Evolutionary conservation across 2,329 filamentous ascomycete species (phyloP).

Genomic region (Xylariaceae sp.): DNA sequence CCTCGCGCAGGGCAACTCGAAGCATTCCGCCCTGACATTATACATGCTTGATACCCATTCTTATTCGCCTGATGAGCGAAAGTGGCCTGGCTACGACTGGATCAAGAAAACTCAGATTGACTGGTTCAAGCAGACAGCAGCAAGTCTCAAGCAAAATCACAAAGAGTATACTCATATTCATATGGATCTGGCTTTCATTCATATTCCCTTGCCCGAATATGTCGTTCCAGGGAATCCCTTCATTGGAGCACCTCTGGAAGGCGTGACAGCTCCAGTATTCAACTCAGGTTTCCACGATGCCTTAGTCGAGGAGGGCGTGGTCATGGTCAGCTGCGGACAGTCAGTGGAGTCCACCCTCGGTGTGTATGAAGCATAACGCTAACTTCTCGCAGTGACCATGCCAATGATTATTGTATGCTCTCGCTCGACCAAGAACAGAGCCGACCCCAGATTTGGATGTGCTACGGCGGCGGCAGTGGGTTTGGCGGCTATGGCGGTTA

Average conservation of each 20-base stretch:
- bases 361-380: slow-evolving; percentile 1
- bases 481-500: slow-evolving; percentile 97
- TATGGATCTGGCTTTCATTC: slow-evolving; percentile 94
- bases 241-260: slow-evolving; percentile 74
- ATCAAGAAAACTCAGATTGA: slow-evolving; percentile 89
- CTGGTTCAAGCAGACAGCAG: slow-evolving; percentile 83
- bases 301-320: slow-evolving; percentile 77
- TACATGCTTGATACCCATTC: slow-evolving; percentile 92
- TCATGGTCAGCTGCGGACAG: slow-evolving; percentile 90
- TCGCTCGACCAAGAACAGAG: slow-evolving; percentile 48
- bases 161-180: slow-evolving; percentile 85
- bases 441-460: slow-evolving; percentile 89
- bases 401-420: slow-evolving; percentile 92
- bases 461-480: slow-evolving; percentile 86
- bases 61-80: slow-evolving; percentile 83
- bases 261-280: slow-evolving; percentile 79
- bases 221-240: slow-evolving; percentile 53
- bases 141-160: slow-evolving; percentile 71
- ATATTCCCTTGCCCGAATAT: slow-evolving; percentile 94
- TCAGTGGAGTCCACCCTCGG: slow-evolving; percentile 41
- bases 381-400: slow-evolving; percentile 65
- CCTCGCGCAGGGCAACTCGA: slow-evolving; percentile 70
- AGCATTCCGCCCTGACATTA: slow-evolving; percentile 88
- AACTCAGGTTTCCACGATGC: slow-evolving; percentile 94
- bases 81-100: slow-evolving; percentile 95